Evolutionary conservation across 345 rosid genomes (phyloP).

Genomic region (Syzygium jambos): DNA sequence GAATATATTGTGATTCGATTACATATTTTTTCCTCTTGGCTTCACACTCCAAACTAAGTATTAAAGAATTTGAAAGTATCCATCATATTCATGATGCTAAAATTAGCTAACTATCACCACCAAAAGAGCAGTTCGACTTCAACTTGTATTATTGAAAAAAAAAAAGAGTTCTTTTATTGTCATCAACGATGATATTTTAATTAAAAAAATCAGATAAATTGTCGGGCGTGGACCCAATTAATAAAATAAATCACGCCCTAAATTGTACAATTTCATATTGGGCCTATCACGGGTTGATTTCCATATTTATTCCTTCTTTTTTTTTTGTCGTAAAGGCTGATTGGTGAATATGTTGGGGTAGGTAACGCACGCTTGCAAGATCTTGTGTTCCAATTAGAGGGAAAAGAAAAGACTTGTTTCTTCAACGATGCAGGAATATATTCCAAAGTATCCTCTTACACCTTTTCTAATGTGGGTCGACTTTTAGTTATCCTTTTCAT

Average conservation of each 20-base stretch:
- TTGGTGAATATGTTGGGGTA: background rate
- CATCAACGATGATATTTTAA: background rate
- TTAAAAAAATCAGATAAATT: background rate
- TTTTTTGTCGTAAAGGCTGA: background rate
- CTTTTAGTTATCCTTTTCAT: background rate
- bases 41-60: background rate
- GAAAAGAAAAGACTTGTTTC: background rate
- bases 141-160: background rate
- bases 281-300: background rate
- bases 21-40: background rate
- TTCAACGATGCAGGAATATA: background rate
- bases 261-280: background rate
- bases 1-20: background rate
- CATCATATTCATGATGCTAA: background rate
- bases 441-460: background rate
- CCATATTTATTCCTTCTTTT: background rate
- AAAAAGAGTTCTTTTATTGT: background rate
- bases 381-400: background rate
- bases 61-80: background rate
- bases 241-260: background rate
- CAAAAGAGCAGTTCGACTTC: background rate
- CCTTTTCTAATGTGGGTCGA: background rate
- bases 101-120: background rate
- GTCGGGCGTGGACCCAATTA: background rate
- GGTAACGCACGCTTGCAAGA: background rate